Percentiles rank a stretch among this genome's conserved stretches.
phyloP scores from a whole-genome alignment of 768 basidiomycete species.

The Psilocybe sp. region DNA sequence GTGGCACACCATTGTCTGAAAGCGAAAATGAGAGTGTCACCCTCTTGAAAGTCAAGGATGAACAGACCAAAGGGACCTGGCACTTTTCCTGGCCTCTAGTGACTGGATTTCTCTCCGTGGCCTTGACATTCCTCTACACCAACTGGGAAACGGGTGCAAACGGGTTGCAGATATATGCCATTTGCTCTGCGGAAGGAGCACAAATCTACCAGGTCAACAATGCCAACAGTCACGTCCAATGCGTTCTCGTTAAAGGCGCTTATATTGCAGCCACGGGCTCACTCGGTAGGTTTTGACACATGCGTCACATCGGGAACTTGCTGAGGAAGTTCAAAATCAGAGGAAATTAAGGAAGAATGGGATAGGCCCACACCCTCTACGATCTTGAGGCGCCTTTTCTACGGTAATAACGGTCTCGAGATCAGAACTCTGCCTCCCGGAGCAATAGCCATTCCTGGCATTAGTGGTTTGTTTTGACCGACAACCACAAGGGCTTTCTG shows the following conservation, averaged over 20 bases:
- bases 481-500: background rate
- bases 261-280: constrained; percentile 54
- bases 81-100: too few species aligned
- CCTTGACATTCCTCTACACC: constrained; percentile 1
- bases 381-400: background rate
- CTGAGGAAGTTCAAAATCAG: too few species aligned
- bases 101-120: background rate
- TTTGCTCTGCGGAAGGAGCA: constrained; percentile 55
- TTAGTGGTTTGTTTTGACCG: constrained; percentile 52
- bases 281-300: constrained; percentile 45
- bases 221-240: constrained; percentile 49
- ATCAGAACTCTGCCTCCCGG: constrained; percentile 51
- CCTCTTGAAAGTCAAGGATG: too few species aligned
- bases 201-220: constrained; percentile 70
- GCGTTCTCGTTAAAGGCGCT: constrained; percentile 54
- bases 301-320: too few species aligned
- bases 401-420: constrained; percentile 5
- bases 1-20: too few species aligned
- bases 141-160: background rate
- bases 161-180: constrained; percentile 38
- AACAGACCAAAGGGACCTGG: too few species aligned
- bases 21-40: too few species aligned
- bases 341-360: too few species aligned
- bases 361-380: too few species aligned
- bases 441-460: constrained; percentile 67